Conservation (phyloP, 257 asterid genomes). For the Lantana camara region DNA sequence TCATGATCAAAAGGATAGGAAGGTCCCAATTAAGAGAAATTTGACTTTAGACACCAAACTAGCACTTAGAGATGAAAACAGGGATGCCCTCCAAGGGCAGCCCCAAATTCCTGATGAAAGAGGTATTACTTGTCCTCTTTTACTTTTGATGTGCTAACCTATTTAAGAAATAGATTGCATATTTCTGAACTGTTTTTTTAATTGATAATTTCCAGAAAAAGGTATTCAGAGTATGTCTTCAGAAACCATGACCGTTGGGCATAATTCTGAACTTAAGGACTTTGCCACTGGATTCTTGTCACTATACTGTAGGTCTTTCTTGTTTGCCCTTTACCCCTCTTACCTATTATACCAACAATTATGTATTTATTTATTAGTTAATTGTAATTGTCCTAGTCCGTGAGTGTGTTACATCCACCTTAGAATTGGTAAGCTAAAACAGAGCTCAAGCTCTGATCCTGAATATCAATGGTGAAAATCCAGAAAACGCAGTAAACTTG, state of each 20-base stretch:
- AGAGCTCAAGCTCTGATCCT: too few species aligned
- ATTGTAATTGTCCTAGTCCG: conserved; percentile 7
- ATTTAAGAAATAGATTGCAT: conserved; percentile 19
- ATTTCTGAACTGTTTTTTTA: conserved; percentile 28
- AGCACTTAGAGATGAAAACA: conserved; percentile 40
- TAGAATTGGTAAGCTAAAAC: too few species aligned
- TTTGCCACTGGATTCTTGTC: conserved; percentile 71
- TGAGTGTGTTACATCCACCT: too few species aligned
- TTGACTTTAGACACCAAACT: conserved; percentile 52
- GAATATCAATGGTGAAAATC: too few species aligned
- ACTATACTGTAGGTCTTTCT: conserved; percentile 71
- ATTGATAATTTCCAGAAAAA: conserved; percentile 27
- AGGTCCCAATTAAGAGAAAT: conserved; percentile 54
- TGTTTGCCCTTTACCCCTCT: not conserved
- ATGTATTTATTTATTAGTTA: conserved; percentile 2
- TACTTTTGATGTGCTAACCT: too few species aligned
- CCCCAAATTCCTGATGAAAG: conserved; percentile 28
- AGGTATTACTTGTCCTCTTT: conserved; percentile 13
- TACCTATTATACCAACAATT: conserved; percentile 5
- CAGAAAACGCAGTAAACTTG: too few species aligned
- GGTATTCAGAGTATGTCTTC: conserved; percentile 35
- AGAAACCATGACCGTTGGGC: conserved; percentile 26
- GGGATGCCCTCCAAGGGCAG: conserved; percentile 27
- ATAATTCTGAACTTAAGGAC: conserved; percentile 52
- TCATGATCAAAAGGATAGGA: conserved; percentile 34